Base-by-base conservation (phyloP, 1,284 basidiomycete species). In the Neonothopanus nambi region DNA sequence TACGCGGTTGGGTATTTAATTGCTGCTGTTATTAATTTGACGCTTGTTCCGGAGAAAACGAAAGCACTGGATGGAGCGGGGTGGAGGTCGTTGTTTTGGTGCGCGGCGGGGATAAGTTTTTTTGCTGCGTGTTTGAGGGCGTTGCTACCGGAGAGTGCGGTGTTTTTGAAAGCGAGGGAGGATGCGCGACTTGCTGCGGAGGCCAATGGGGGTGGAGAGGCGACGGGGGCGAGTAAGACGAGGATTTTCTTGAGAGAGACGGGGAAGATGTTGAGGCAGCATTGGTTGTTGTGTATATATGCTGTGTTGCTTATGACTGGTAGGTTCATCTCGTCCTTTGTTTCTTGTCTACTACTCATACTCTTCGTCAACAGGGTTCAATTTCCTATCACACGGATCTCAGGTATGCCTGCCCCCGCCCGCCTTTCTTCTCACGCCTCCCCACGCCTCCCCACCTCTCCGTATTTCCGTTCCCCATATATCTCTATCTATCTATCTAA, bases 301-400 rank as follows among this genome's bases (percentile, higher is more conserved):
- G 89, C 89, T 1, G 76, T 89, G 8, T 66, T 92, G 41, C 74
- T 92, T 46, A 90, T 91, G 87, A 84, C 84, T 2, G 88, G 87
- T 87, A 59, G 21, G 84, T 69, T 36, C 30, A 18, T 28, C 44
- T 28, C 24, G n/a, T 18, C n/a, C 40, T 21, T 46, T 40, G 17
- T 20, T 41, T n/a, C 26, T 21, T 13, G 26, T 41, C 13, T 36
- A n/a, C 28, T n/a, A 24, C 40, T 54, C 18, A 12, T 28, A 35
- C 5, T 41, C 13, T 17, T 38, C 18, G 28, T 3, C n/a, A 33
- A 5, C 66, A 82, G 88, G 89, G 6, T 94, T 97, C 81, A 97
- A 95, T 76, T 98, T 98, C 78, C 76, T 95, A 58, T 91, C 89
- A 3, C 93, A 95, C 70, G 91, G 91, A 13, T 91, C 89, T 55